Conservation (phyloP, 2,329 filamentous ascomycete species). For the Penicillium olsonii region DNA sequence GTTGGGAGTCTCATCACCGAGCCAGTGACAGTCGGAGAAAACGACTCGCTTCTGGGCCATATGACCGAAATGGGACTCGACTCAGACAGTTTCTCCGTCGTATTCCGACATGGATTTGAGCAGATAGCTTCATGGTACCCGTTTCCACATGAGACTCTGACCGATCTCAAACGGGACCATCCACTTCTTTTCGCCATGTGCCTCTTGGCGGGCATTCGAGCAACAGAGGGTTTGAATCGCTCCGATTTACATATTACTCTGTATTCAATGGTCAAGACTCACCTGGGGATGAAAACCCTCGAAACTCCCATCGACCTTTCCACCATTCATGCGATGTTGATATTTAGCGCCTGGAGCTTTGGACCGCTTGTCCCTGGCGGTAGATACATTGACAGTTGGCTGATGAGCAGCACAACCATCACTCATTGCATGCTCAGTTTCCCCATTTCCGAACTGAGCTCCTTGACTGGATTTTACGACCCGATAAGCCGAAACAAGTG, state of each 20-base stretch:
- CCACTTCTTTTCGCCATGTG: slow-evolving; percentile 11
- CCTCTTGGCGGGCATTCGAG: slow-evolving; percentile 8
- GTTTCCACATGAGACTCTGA: slow-evolving; percentile 6
- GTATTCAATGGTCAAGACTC: slow-evolving; percentile 9
- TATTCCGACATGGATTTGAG: slow-evolving; percentile 9
- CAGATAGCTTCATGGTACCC: slow-evolving; percentile 12
- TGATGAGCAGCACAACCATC: slow-evolving; percentile 11
- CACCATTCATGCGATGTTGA: slow-evolving; percentile 9
- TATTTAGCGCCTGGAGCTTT: slow-evolving; percentile 11
- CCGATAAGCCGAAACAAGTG: slow-evolving; percentile 6
- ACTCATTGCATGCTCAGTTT: slow-evolving; percentile 12
- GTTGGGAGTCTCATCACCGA: slow-evolving; percentile 12
- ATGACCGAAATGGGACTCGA: slow-evolving; percentile 12
- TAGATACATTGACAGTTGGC: slow-evolving; percentile 11
- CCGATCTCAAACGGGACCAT: slow-evolving; percentile 7
- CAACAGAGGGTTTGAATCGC: slow-evolving; percentile 8
- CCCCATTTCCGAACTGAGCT: slow-evolving; percentile 3
- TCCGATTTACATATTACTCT: slow-evolving; percentile 7
- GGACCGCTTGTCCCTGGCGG: slow-evolving; percentile 8
- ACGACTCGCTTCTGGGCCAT: slow-evolving; percentile 3
- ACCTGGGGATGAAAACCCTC: slow-evolving; percentile 7
- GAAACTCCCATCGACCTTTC: slow-evolving; percentile 8
- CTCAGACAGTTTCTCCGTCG: slow-evolving; percentile 3
- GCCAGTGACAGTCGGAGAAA: slow-evolving; percentile 4
- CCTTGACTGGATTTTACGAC: slow-evolving; percentile 1